Percentiles rank a stretch among this genome's conserved stretches.
These are phyloP conservation scores for Mentha longifolia DNA, from an alignment of 257 asterid species.

Conservation along the genomic window DNA sequence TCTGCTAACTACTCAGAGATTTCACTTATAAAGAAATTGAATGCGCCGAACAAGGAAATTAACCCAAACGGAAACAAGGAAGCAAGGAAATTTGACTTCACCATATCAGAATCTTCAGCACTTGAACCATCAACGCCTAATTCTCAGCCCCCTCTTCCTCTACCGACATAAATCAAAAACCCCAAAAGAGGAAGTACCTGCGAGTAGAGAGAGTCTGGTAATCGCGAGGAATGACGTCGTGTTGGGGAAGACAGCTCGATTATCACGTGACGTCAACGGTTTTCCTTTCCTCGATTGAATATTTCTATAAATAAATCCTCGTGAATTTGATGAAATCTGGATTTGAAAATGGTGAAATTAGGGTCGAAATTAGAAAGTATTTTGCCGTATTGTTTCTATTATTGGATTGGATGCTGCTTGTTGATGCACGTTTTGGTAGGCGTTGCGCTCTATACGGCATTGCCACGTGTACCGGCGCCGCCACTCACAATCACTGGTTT, in stretches of 20 bases:
- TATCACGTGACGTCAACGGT: conserved; percentile 35
- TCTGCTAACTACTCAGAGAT: too few species aligned
- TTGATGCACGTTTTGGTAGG: conserved; percentile 15
- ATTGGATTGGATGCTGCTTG: not conserved
- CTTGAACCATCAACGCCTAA: conserved; percentile 4
- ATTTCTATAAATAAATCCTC: not conserved
- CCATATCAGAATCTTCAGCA: not conserved
- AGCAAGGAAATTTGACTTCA: not conserved
- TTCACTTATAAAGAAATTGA: not conserved
- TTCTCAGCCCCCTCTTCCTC: not conserved
- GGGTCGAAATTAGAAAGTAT: not conserved
- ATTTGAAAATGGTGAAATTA: not conserved
- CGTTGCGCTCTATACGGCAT: too few species aligned
- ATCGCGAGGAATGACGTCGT: conserved; percentile 7
- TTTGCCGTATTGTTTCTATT: not conserved
- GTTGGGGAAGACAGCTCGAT: conserved; percentile 25
- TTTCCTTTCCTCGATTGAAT: conserved; percentile 30
- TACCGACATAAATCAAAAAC: not conserved
- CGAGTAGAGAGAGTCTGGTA: conserved; percentile 13
- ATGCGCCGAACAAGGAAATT: not conserved
- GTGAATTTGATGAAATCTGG: not conserved
- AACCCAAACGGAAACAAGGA: not conserved
- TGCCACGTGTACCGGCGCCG: not conserved
- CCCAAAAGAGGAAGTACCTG: conserved; percentile 21
- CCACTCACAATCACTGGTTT: not conserved